Conservation (phyloP, 2,329 filamentous ascomycete genomes). For the Venturia carpophila region DNA sequence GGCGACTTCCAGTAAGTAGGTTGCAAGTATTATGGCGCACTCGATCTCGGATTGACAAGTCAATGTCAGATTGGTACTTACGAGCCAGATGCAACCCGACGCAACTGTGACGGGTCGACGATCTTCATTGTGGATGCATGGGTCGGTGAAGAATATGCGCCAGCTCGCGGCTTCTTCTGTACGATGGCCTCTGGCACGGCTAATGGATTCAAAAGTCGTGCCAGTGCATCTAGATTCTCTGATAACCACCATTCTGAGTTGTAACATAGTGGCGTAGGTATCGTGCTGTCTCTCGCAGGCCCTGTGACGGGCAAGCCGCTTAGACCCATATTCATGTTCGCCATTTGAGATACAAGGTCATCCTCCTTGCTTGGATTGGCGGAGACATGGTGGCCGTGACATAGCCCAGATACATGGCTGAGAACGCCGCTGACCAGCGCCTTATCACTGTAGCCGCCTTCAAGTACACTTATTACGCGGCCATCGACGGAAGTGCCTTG, state of each 20-base stretch:
- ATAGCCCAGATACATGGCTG: conserved; percentile 81
- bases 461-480: conserved; percentile 83
- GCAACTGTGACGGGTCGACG: conserved; percentile 57
- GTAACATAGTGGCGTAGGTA: conserved; percentile 11
- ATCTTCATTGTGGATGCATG: conserved; percentile 80
- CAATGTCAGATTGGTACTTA: conserved; percentile 19
- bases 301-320: conserved; percentile 17
- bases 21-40: neutral
- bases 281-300: neutral
- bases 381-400: conserved; percentile 42
- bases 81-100: conserved; percentile 54
- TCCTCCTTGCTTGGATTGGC: conserved; percentile 27
- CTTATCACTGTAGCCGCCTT: conserved; percentile 92
- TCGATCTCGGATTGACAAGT: neutral
- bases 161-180: conserved; percentile 22
- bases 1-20: neutral
- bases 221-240: conserved; percentile 59
- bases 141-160: conserved; percentile 65
- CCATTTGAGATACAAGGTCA: conserved; percentile 53
- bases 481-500: conserved; percentile 71
- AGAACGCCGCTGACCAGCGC: conserved; percentile 81
- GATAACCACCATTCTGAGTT: conserved; percentile 28
- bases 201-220: conserved; percentile 48
- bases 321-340: conserved; percentile 32
- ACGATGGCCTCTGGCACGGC: conserved; percentile 45